Evolutionary conservation across 768 basidiomycete genomes (phyloP).

Genomic region (Paxillus ammoniavirescens): DNA sequence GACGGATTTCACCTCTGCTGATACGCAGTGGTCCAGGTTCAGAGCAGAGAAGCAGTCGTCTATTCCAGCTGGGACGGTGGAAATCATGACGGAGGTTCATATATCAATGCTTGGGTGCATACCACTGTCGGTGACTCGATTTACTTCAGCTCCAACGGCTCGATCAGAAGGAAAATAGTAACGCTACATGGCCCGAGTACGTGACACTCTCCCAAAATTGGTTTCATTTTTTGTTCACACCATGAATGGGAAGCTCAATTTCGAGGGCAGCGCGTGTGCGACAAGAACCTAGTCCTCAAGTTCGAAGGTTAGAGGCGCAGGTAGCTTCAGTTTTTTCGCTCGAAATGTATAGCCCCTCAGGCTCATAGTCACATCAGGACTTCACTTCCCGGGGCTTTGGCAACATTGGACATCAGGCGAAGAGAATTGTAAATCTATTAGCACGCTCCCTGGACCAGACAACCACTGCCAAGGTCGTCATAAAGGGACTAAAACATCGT

Average conservation of each 20-base stretch:
- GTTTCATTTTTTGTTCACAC: not conserved
- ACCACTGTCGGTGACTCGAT: not conserved
- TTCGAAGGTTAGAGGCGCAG: not conserved
- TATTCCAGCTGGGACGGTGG: not conserved
- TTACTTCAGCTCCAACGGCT: not conserved
- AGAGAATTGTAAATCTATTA: not conserved
- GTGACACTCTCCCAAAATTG: not conserved
- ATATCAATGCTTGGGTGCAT: not conserved
- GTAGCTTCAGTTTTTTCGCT: not conserved
- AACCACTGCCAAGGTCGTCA: too few species aligned
- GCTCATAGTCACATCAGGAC: not conserved
- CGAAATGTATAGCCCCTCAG: not conserved
- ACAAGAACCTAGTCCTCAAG: not conserved
- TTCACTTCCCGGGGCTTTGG: not conserved
- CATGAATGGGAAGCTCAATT: not conserved
- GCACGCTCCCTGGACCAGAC: not conserved
- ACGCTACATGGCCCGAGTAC: not conserved
- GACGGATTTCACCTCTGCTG: not conserved
- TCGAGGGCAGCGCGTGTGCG: not conserved
- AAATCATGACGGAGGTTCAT: not conserved
- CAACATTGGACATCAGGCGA: not conserved
- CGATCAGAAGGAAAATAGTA: not conserved
- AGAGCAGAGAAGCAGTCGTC: not conserved
- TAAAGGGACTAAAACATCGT: too few species aligned
- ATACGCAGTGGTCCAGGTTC: not conserved